Conservation (phyloP, 2,329 filamentous ascomycete species). For the Microascus cirrosus region DNA sequence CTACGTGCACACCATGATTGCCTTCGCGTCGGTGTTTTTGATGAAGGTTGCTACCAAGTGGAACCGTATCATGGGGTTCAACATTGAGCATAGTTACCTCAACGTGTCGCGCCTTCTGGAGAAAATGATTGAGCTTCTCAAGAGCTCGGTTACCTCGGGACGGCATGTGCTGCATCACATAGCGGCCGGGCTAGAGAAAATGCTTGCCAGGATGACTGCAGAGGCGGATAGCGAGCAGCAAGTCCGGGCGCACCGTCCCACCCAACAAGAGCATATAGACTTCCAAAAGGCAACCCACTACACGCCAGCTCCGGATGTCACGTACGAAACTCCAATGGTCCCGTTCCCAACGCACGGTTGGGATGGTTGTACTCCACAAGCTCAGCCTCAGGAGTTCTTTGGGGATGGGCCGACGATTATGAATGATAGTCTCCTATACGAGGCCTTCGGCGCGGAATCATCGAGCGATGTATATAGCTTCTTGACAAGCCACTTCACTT, state of each 20-base stretch:
- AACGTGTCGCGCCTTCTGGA: background rate
- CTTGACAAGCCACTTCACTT: background rate
- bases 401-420: background rate
- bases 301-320: background rate
- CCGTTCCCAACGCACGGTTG: background rate
- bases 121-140: background rate
- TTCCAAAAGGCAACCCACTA: background rate
- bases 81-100: background rate
- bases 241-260: background rate
- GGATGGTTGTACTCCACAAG: background rate
- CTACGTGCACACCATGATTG: background rate
- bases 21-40: background rate
- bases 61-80: background rate
- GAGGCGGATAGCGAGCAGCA: background rate
- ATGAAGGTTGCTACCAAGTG: background rate
- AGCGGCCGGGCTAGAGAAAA: background rate
- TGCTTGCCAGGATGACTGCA: background rate
- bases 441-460: background rate
- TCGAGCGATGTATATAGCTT: background rate
- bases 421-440: background rate
- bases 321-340: background rate
- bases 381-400: background rate
- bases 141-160: background rate
- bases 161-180: background rate
- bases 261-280: background rate